These are phyloP conservation scores for Iberis amara DNA, from an alignment of 441 rosid species.

Conservation along the genomic window DNA sequence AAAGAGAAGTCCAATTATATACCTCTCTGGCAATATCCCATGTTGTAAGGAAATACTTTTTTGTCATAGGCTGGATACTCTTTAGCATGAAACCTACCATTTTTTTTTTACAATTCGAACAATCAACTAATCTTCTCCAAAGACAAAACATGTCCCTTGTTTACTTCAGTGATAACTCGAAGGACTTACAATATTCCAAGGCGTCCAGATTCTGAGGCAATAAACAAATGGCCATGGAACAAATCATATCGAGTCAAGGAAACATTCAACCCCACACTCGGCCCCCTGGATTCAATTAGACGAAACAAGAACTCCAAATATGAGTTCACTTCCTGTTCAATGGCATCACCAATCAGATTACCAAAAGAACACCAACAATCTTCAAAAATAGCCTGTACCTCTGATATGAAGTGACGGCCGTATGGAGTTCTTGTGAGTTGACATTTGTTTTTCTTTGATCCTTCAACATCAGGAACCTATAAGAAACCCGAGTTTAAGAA, in stretches of 20 bases:
- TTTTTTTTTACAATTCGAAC: not conserved
- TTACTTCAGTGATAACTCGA: not conserved
- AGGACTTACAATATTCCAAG: conserved; percentile 72
- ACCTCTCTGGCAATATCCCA: conserved; percentile 92
- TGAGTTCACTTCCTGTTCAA: conserved; percentile 61
- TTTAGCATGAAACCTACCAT: conserved; percentile 80
- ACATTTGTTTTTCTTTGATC: conserved; percentile 40
- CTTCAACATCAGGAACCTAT: conserved; percentile 67
- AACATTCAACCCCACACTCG: conserved; percentile 51
- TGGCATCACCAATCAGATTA: conserved; percentile 17
- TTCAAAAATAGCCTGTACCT: too few species aligned
- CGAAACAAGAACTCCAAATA: conserved; percentile 63
- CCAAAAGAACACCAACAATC: not conserved
- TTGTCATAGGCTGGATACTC: conserved; percentile 79
- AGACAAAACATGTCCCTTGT: not conserved
- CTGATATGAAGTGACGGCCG: conserved; percentile 52
- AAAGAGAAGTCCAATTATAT: conserved; percentile 1
- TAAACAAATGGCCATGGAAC: conserved; percentile 77
- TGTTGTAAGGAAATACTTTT: conserved; percentile 54
- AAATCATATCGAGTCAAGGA: conserved; percentile 65
- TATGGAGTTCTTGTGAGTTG: conserved; percentile 76
- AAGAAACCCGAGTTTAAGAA: not conserved
- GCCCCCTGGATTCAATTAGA: conserved; percentile 66
- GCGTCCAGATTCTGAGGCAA: conserved; percentile 54
- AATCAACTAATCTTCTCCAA: not conserved